Evolutionary conservation across 495 filamentous ascomycete species (phyloP).

Genomic region (Darksidea phi): DNA sequence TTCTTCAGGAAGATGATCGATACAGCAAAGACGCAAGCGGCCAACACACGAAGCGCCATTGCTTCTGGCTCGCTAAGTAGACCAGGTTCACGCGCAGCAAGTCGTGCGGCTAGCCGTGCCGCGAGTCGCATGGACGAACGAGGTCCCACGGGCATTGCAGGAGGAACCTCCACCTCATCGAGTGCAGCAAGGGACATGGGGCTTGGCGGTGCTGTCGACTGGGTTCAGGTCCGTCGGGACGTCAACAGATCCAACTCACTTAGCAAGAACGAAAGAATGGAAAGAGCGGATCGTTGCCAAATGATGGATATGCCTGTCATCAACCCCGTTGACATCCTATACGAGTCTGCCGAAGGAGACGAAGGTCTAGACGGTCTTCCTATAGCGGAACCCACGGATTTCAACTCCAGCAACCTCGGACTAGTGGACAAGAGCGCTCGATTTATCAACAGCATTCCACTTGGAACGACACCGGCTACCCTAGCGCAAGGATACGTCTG

Average conservation of each 20-base stretch:
- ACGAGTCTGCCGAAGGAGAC: conserved; percentile 83
- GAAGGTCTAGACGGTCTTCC: conserved; percentile 83
- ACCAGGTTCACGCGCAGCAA: conserved; percentile 33
- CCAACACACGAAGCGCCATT: conserved; percentile 83
- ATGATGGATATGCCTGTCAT: conserved; percentile 90
- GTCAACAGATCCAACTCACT: conserved; percentile 92
- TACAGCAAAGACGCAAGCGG: conserved; percentile 88
- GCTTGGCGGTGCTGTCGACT: conserved; percentile 66
- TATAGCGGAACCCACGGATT: conserved; percentile 80
- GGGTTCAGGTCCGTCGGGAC: conserved; percentile 93
- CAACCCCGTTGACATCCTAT: conserved; percentile 82
- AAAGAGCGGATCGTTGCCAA: conserved; percentile 86
- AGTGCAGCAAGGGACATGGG: conserved; percentile 63
- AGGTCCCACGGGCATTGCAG: conserved; percentile 50
- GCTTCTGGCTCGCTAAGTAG: conserved; percentile 56
- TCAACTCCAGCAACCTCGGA: conserved; percentile 69
- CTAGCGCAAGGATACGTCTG: conserved; percentile 92
- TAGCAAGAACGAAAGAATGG: conserved; percentile 79
- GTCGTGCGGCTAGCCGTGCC: conserved; percentile 33
- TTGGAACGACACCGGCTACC: conserved; percentile 77
- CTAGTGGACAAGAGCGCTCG: conserved; percentile 95
- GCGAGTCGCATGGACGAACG: conserved; percentile 46
- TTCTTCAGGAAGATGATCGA: conserved; percentile 98
- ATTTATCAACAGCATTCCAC: conserved; percentile 87
- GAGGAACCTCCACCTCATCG: conserved; percentile 51